Evolutionary conservation across 2,329 filamentous ascomycete species (phyloP).

Genomic region (Microsporum audouinii): DNA sequence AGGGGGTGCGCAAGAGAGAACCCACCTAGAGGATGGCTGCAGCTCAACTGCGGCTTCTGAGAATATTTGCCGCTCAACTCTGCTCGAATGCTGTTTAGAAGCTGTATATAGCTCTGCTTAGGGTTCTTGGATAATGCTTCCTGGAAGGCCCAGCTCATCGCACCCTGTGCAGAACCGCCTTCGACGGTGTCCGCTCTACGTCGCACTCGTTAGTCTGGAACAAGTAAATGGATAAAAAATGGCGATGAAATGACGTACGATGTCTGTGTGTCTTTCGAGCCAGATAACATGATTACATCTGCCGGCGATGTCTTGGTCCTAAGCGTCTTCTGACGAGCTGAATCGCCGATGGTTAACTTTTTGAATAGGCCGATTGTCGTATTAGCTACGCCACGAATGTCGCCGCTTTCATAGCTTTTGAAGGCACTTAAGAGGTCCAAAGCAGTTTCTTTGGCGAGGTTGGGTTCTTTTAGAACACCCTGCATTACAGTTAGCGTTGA

Average conservation of each 20-base stretch:
- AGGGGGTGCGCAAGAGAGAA: not conserved
- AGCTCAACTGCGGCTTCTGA: slow-evolving; percentile 7
- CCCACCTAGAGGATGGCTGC: slow-evolving; percentile 4
- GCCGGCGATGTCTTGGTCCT: slow-evolving; percentile 2
- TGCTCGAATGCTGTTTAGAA: slow-evolving; percentile 1
- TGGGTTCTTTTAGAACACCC: slow-evolving; percentile 5
- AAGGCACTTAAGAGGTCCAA: slow-evolving; percentile 4
- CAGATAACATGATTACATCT: slow-evolving; percentile 6
- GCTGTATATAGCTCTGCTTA: slow-evolving; percentile 3
- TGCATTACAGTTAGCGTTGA: not conserved
- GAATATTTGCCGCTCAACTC: slow-evolving; percentile 4
- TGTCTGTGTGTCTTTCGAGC: slow-evolving; percentile 7
- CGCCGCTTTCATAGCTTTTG: slow-evolving; percentile 1
- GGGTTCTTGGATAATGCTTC: slow-evolving; percentile 2
- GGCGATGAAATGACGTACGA: not conserved
- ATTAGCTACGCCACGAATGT: slow-evolving; percentile 3
- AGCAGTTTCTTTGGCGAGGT: slow-evolving; percentile 6
- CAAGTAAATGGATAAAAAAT: not conserved
- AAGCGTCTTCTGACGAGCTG: not conserved
- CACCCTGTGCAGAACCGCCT: slow-evolving; percentile 1
- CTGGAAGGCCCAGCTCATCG: slow-evolving; percentile 4
- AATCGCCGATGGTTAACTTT: slow-evolving; percentile 2
- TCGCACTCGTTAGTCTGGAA: not conserved
- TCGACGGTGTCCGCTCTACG: slow-evolving; percentile 1
- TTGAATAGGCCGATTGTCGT: slow-evolving; percentile 7